Evolutionary conservation across 306 rosid species (phyloP).

Genomic region (Luffa aegyptiaca): DNA sequence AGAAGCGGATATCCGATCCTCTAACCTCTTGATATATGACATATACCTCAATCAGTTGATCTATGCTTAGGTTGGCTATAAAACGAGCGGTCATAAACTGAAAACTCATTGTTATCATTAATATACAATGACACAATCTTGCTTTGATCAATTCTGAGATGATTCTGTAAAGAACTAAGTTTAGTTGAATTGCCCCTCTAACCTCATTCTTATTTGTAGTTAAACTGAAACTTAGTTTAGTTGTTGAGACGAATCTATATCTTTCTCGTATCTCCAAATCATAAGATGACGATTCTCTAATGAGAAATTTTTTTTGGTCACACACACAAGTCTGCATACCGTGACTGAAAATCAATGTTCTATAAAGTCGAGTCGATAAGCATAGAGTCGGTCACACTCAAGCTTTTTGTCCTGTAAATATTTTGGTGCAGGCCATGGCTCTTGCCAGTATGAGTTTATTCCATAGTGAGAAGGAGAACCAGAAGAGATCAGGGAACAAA

Average conservation of each 20-base stretch:
- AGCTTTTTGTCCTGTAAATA: neutral
- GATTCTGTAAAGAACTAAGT: too few species aligned
- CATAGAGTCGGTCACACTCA: neutral
- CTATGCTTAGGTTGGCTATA: too few species aligned
- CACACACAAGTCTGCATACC: neutral
- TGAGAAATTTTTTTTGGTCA: neutral
- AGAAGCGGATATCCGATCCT: too few species aligned
- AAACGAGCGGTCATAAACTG: too few species aligned
- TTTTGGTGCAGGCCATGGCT: slow-evolving; percentile 39
- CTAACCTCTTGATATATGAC: too few species aligned
- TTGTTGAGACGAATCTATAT: neutral
- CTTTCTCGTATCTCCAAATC: neutral
- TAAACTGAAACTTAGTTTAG: neutral
- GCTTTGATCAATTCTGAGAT: neutral
- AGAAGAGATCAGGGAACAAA: slow-evolving; percentile 1
- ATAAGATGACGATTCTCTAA: neutral
- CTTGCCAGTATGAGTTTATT: slow-evolving; percentile 46
- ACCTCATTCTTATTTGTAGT: neutral
- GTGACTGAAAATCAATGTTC: neutral
- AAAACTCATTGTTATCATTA: too few species aligned
- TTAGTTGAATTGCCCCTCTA: neutral
- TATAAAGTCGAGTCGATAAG: neutral
- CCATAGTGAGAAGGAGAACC: slow-evolving; percentile 22
- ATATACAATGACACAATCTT: neutral
- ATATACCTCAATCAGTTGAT: too few species aligned